phyloP scores from a whole-genome alignment of 2,329 filamentous ascomycete genomes.

The Huntiella abstrusa region DNA sequence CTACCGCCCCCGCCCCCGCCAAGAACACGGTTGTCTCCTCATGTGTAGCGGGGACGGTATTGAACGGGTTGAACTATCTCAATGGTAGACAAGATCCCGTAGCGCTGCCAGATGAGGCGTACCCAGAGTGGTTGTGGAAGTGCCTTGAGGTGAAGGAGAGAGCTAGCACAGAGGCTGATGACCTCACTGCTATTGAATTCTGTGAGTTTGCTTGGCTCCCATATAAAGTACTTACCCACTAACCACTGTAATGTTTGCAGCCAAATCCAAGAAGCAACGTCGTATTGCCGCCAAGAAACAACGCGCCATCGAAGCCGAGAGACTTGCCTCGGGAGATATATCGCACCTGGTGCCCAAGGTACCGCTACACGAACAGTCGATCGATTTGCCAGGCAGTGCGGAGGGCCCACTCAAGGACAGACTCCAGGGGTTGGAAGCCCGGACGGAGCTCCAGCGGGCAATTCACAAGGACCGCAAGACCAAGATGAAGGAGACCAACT shows the following conservation, averaged over 20 bases:
- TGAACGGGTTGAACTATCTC: conserved; percentile 59
- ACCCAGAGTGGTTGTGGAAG: conserved; percentile 65
- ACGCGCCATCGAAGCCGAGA: conserved; percentile 34
- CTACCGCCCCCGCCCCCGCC: conserved; percentile 7
- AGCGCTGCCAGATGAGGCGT: conserved; percentile 54
- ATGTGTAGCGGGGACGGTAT: conserved; percentile 47
- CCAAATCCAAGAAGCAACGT: conserved; percentile 72
- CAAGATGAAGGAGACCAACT: conserved; percentile 70
- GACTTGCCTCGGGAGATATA: conserved; percentile 47
- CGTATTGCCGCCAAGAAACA: conserved; percentile 48
- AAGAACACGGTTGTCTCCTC: conserved; percentile 18
- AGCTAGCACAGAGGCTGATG: conserved; percentile 27
- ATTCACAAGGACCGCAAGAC: conserved; percentile 58
- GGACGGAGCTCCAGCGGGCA: conserved; percentile 46
- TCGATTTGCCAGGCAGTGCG: conserved; percentile 45
- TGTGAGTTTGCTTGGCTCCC: conserved; percentile 34
- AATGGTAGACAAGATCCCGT: conserved; percentile 58
- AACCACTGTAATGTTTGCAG: conserved; percentile 21
- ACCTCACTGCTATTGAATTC: conserved; percentile 52
- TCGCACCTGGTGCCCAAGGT: conserved; percentile 48
- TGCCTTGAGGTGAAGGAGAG: conserved; percentile 46
- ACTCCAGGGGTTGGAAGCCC: conserved; percentile 28
- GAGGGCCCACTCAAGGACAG: conserved; percentile 26
- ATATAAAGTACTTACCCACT: not conserved
- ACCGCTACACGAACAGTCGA: conserved; percentile 56